Base-by-base conservation (phyloP, 176 grass and related monocot genomes). In the Aechmea fasciata region DNA sequence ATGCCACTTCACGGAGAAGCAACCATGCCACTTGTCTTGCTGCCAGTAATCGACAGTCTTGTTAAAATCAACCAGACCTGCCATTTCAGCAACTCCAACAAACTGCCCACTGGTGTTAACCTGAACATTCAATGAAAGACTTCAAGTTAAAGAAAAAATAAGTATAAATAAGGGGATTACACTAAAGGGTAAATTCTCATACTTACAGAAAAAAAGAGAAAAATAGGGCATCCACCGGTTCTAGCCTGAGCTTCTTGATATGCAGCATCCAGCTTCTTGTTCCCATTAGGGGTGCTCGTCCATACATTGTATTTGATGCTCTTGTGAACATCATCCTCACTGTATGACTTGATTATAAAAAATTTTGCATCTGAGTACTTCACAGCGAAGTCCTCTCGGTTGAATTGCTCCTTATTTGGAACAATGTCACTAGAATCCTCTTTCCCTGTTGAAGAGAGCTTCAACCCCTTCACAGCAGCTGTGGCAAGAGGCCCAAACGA, bases 21-120 rank as follows among this genome's bases (percentile, higher is more conserved):
- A 96, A 26, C 92, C 88, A 80, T 85, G 87, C 92, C 88, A 96
- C 70, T 96, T 96, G 71, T 96, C 92, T 82, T 96, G 92, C 87
- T 89, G 88, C 92, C 92, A 96, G 71, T 96, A 96, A 20, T 96
- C 92, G 10, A 96, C 81, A 7, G 88, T 92, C 77, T 96, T 92
- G 64, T 90, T 88, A 79, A 96, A 96, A 69, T 96, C 88, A 63
- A 96, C 88, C 51, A 79, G 83, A 53, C 92, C 92, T 5, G 77
- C 51, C 92, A 96, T 96, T 80, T 96, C 88, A 10, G 92, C 88
- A 71, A 96, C 77, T 72, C 92, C 92, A 74, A 96, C 81, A 81
- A 92, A 96, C 68, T 96, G 92, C 52, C 92, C 92, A 65, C 92
- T 96, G 19, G 88, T 85, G 73, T 96, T 96, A 50, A 92, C 92